Percentiles rank a stretch among this genome's conserved stretches.
Evolutionary conservation across 2,329 filamentous ascomycete genomes (phyloP).

Genomic region (Lasiodiplodia citricola): DNA sequence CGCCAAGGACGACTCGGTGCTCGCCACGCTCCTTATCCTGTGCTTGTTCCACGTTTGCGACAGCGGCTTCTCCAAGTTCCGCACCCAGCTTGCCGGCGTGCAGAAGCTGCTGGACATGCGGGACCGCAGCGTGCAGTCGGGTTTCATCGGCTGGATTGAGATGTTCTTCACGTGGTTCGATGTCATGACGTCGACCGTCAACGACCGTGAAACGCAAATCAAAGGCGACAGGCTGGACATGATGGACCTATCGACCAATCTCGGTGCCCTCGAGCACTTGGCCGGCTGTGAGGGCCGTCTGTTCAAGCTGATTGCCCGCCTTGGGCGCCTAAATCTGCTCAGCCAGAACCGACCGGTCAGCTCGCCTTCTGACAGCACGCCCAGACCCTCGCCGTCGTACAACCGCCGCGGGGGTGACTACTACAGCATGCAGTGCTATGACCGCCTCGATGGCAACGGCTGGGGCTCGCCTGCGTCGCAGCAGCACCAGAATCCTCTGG

Average conservation of each 20-base stretch:
- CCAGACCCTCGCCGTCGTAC: constrained; percentile 39
- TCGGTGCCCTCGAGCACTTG: constrained; percentile 77
- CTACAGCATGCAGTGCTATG: constrained; percentile 57
- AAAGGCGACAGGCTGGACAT: constrained; percentile 67
- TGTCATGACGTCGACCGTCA: constrained; percentile 88
- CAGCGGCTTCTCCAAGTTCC: constrained; percentile 89
- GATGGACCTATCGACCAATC: constrained; percentile 67
- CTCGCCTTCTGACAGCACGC: constrained; percentile 39
- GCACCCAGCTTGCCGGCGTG: constrained; percentile 90
- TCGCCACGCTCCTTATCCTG: constrained; percentile 84
- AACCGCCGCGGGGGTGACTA: constrained; percentile 52
- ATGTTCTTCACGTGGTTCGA: constrained; percentile 94
- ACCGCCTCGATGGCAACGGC: constrained; percentile 71
- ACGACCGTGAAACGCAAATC: constrained; percentile 86
- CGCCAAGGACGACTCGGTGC: constrained; percentile 81
- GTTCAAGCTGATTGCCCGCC: constrained; percentile 83
- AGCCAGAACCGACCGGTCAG: constrained; percentile 67
- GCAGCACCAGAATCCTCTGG: constrained; percentile 46
- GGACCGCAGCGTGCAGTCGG: constrained; percentile 62
- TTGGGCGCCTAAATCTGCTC: constrained; percentile 83
- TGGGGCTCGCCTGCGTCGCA: constrained; percentile 63
- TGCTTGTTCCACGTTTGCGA: constrained; percentile 95
- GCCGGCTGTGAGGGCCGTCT: constrained; percentile 85
- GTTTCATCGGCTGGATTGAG: constrained; percentile 87
- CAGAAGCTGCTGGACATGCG: constrained; percentile 86